Percentiles rank a stretch among this genome's conserved stretches.
phyloP scores from a whole-genome alignment of 106 monocot genomes.

The Dioscorea zingiberensis region DNA sequence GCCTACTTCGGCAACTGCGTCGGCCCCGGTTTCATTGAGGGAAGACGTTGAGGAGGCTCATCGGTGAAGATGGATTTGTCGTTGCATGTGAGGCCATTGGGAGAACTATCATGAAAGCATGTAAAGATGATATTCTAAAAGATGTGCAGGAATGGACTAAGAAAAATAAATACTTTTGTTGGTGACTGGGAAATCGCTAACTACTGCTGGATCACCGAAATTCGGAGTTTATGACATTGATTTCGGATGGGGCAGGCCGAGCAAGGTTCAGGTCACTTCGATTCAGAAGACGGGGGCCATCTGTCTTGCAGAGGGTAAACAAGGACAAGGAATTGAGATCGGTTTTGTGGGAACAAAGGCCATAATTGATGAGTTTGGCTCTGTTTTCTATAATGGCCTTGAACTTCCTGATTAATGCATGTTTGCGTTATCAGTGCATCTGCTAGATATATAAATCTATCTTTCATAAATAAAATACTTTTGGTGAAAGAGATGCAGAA shows the following conservation, averaged over 20 bases:
- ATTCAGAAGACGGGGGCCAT: no score
- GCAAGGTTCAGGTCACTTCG: no score
- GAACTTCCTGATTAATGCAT: no score
- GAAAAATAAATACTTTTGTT: no score
- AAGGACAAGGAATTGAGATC: no score
- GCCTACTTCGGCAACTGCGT: slow-evolving; percentile 29
- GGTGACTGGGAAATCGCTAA: no score
- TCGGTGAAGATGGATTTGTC: slow-evolving; percentile 10
- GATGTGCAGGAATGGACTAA: neutral
- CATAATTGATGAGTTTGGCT: slow-evolving; percentile 14
- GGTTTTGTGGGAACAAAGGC: no score
- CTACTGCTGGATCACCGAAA: neutral
- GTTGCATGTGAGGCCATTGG: slow-evolving; percentile 10
- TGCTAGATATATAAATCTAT: no score
- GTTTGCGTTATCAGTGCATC: no score
- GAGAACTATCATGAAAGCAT: slow-evolving; percentile 13
- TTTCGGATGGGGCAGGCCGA: slow-evolving; percentile 2
- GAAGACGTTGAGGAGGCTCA: slow-evolving; percentile 4
- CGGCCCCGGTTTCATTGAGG: slow-evolving; percentile 4
- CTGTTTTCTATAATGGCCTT: slow-evolving; percentile 10
- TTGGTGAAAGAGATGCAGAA: no score
- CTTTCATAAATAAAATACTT: no score
- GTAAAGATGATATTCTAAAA: neutral
- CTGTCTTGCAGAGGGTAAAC: no score
- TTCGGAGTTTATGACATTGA: slow-evolving; percentile 1